Evolutionary conservation across 345 rosid genomes (phyloP), one percentile per base, ranked within the genome.

Genomic region (Populus nigra): DNA sequence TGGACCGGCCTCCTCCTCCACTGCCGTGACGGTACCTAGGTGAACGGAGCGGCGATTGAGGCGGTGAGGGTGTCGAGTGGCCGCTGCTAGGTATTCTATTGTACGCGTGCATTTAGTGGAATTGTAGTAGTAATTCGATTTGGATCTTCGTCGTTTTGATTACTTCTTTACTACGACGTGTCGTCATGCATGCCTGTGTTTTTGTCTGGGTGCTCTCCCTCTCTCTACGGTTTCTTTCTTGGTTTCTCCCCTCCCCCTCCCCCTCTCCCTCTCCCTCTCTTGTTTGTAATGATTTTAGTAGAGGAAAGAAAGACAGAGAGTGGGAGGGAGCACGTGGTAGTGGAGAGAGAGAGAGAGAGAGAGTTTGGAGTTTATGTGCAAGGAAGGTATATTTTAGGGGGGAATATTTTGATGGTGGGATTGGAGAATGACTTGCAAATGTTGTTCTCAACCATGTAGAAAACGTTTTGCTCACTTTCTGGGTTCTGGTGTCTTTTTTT

Each of bases 21-120:
- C 68, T n/a, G 4, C 81, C 82, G 83, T 82, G 94, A 22, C 97
- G 97, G 86, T 85, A 90, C 22, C 97, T 88, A 16, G 98, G 99
- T 22, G 98, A 92, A 8, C 98, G 94, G 55, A 90, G 89, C 57
- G 98, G 98, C 43, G 98, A 92, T 29, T 86, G 88, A n/a, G 97
- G 99, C 6, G 99, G 98, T 13, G 99, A 96, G 0, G 99, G 99
- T n/a, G 97, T 89, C 22, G 85, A 80, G 89, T 91, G 97, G 87
- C 97, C 98, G 91, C 97, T 93, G 85, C 92, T 87, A 36, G 97
- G 95, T 78, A 90, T 77, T 80, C 98, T 85, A 73, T 71, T 91
- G 82, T 90, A 86, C 15, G 97, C 90, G 78, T 88, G 98, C 99
- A 96, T 93, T 89, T 89, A 89, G 80, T 74, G 59, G 29, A 22